Percentiles rank a stretch among this genome's conserved stretches.
phyloP scores from a whole-genome alignment of 345 rosid genomes.

The Syzygium aqueum region DNA sequence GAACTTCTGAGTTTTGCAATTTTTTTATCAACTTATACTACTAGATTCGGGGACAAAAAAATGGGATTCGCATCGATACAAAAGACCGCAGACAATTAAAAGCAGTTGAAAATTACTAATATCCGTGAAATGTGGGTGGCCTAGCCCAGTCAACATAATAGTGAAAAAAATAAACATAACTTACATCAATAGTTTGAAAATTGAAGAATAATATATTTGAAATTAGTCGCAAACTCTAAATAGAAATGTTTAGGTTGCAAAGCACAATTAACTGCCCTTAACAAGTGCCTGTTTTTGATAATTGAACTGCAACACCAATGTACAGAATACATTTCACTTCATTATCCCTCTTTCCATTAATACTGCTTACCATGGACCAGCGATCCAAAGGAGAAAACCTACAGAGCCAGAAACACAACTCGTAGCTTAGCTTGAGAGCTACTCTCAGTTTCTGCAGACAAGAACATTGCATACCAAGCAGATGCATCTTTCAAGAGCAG shows the following conservation, averaged over 20 bases:
- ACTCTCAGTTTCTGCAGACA: neutral
- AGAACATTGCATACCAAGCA: neutral
- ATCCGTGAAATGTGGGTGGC: neutral
- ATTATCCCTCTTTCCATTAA: neutral
- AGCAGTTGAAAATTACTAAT: neutral
- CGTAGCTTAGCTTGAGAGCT: neutral
- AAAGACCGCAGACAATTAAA: neutral
- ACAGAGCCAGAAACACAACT: neutral
- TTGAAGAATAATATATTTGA: neutral
- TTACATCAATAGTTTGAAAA: neutral
- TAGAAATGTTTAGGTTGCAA: neutral
- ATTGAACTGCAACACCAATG: neutral
- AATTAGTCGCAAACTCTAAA: neutral
- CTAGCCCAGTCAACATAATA: neutral
- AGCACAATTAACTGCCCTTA: neutral
- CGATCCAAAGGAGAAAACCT: neutral
- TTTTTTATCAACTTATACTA: neutral
- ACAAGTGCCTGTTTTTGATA: neutral
- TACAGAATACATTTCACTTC: neutral
- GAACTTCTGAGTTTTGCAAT: neutral
- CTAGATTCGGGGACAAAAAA: neutral
- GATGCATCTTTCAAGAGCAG: neutral
- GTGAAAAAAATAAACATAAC: neutral
- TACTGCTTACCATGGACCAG: neutral
- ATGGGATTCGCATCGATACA: neutral